Percentiles rank a stretch among this genome's conserved stretches.
These are phyloP conservation scores for Arthrobotrys iridis DNA, from an alignment of 2,329 filamentous ascomycete species.

Conservation along the genomic window DNA sequence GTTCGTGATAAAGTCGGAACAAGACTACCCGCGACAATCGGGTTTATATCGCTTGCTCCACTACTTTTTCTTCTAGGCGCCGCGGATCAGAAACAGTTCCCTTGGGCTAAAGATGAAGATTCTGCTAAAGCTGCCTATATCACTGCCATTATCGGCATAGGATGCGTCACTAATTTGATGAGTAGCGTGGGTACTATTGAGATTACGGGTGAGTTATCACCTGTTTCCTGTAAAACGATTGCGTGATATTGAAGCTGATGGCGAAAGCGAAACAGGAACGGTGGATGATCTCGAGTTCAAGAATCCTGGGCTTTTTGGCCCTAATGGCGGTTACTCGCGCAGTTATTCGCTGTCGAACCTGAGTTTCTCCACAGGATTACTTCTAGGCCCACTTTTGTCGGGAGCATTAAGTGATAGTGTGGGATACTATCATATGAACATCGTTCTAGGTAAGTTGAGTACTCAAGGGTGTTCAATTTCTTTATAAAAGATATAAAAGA, in stretches of 20 bases:
- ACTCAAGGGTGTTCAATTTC: too few species aligned
- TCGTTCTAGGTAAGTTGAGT: background rate
- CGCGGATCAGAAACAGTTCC: slow-evolving; percentile 58
- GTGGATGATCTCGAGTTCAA: slow-evolving; percentile 54
- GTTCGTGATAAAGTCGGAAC: slow-evolving; percentile 55
- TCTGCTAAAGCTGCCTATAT: slow-evolving; percentile 57
- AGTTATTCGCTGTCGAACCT: slow-evolving; percentile 57
- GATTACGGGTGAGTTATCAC: slow-evolving; percentile 58
- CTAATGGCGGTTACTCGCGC: slow-evolving; percentile 57
- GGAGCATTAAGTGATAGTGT: slow-evolving; percentile 8
- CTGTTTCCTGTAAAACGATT: background rate
- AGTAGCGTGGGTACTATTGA: slow-evolving; percentile 59
- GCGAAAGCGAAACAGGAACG: background rate
- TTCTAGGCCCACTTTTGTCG: slow-evolving; percentile 55
- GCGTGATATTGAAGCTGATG: background rate
- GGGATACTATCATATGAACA: slow-evolving; percentile 12
- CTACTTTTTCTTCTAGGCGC: slow-evolving; percentile 59
- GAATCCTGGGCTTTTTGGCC: slow-evolving; percentile 58
- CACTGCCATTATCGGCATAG: slow-evolving; percentile 54
- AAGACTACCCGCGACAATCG: slow-evolving; percentile 54
- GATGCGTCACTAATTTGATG: slow-evolving; percentile 57
- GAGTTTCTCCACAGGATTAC: slow-evolving; percentile 57
- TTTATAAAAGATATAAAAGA: too few species aligned
- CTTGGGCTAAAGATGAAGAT: slow-evolving; percentile 56
- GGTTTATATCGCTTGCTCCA: slow-evolving; percentile 57